Evolutionary conservation across 225 moss, liverwort and hornwort species (phyloP).

Genomic region (Anthoceros angustus): DNA sequence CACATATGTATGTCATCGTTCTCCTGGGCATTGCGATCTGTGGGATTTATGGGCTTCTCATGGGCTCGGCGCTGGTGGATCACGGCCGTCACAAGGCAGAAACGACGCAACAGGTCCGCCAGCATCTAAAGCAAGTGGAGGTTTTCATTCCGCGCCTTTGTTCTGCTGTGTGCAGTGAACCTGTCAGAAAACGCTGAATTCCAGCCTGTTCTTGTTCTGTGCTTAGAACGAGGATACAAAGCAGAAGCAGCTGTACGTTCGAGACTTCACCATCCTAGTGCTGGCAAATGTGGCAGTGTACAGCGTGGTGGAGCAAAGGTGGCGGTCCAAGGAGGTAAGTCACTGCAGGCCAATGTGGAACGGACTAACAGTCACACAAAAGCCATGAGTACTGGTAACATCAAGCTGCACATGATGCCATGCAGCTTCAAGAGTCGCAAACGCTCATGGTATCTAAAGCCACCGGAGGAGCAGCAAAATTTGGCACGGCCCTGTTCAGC

Average conservation of each 20-base stretch:
- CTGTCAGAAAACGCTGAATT: neutral
- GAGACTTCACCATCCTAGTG: neutral
- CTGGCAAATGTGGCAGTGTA: neutral
- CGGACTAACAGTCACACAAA: neutral
- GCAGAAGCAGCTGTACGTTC: neutral
- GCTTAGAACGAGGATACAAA: neutral
- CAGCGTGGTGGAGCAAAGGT: neutral
- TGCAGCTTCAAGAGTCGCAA: no score
- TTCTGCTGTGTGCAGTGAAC: no score
- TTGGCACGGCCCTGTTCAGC: neutral
- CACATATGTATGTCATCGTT: no score
- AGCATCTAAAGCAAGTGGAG: no score
- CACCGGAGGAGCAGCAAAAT: neutral
- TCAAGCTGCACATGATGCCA: no score
- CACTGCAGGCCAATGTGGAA: neutral
- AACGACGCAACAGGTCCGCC: no score
- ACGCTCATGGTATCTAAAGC: neutral
- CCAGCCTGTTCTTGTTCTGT: neutral
- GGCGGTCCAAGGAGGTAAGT: constrained; percentile 3
- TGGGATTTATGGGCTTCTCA: no score
- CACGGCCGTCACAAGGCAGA: no score
- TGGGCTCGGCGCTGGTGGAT: no score
- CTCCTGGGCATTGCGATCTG: no score
- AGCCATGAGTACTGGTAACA: no score
- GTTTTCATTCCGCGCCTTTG: no score